Evolutionary conservation across 768 basidiomycete genomes (phyloP).

Genomic region (Lactarius deliciosus): DNA sequence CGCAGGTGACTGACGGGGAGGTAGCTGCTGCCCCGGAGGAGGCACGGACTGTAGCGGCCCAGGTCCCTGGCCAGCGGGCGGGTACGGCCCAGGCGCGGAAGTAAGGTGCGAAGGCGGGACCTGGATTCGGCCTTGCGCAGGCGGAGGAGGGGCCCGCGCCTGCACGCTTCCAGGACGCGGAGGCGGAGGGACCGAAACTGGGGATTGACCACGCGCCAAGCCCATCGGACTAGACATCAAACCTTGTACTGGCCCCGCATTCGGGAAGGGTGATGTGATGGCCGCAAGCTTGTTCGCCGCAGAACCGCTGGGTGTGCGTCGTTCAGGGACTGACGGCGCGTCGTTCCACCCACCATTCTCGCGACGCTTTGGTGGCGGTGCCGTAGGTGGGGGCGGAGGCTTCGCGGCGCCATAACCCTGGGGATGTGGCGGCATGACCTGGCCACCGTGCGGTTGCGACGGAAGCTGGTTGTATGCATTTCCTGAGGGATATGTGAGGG

Average conservation of each 20-base stretch:
- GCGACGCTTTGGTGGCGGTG: constrained; percentile 46
- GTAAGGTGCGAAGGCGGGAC: constrained; percentile 16
- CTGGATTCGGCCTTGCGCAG: constrained; percentile 15
- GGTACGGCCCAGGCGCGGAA: constrained; percentile 15
- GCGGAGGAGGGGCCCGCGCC: constrained; percentile 31
- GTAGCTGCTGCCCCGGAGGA: constrained; percentile 25
- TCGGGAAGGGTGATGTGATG: constrained; percentile 89
- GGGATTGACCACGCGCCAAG: constrained; percentile 40
- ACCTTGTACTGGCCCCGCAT: constrained; percentile 41
- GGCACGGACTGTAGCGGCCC: constrained; percentile 5
- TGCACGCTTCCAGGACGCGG: constrained; percentile 58
- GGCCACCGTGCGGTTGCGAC: constrained; percentile 39
- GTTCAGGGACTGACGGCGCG: constrained; percentile 55
- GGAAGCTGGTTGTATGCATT: constrained; percentile 32
- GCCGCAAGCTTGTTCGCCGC: constrained; percentile 57
- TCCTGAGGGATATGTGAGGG: constrained; percentile 17
- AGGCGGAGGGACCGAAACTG: constrained; percentile 51
- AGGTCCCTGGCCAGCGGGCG: constrained; percentile 4
- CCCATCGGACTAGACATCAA: constrained; percentile 29
- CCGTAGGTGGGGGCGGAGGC: constrained; percentile 53
- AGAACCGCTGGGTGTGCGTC: constrained; percentile 52
- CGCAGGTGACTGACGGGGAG: constrained; percentile 43
- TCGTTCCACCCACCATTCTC: constrained; percentile 93
- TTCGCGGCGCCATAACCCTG: constrained; percentile 41
- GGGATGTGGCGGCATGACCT: constrained; percentile 43